Percentiles rank a stretch among this genome's conserved stretches.
These are phyloP conservation scores for Mycosphaerella sp. DNA, from an alignment of 2,329 filamentous ascomycete species.

Conservation along the genomic window DNA sequence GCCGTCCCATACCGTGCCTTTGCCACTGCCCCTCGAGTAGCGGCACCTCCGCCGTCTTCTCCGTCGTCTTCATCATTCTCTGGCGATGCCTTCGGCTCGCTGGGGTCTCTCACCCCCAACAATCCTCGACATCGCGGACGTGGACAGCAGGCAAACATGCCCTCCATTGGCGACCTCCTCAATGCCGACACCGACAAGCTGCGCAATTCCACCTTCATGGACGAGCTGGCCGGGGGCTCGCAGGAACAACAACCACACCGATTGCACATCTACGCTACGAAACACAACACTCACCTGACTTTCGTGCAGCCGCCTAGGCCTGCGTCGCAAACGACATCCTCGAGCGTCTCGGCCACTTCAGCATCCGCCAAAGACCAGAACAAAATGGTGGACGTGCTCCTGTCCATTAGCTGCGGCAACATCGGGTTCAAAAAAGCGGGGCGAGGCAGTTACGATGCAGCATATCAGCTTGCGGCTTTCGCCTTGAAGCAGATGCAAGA, in stretches of 20 bases:
- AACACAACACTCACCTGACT: constrained; percentile 94
- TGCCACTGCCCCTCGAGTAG: constrained; percentile 26
- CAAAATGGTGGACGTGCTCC: constrained; percentile 54
- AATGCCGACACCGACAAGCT: constrained; percentile 8
- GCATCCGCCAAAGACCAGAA: constrained; percentile 46
- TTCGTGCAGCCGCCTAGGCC: constrained; percentile 60
- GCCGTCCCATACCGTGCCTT: constrained; percentile 30
- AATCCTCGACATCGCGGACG: constrained; percentile 3
- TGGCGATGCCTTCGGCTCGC: constrained; percentile 2
- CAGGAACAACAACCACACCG: constrained; percentile 56
- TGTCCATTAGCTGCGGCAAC: constrained; percentile 77
- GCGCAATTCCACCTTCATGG: constrained; percentile 7
- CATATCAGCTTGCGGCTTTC: constrained; percentile 81
- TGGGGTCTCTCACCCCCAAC: constrained; percentile 4
- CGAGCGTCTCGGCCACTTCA: constrained; percentile 24
- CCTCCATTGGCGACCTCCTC: constrained; percentile 8
- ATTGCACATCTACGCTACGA: constrained; percentile 77
- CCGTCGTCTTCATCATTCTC: too few species aligned
- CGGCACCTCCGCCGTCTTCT: constrained; percentile 1
- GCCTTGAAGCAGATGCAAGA: constrained; percentile 80
- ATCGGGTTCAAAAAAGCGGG: constrained; percentile 83
- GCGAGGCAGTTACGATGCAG: constrained; percentile 80
- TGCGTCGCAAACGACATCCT: constrained; percentile 25
- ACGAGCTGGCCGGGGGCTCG: constrained; percentile 17
- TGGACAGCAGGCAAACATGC: constrained; percentile 1